Conservation (phyloP, 768 basidiomycete genomes). For the Agaricus bisporus region DNA sequence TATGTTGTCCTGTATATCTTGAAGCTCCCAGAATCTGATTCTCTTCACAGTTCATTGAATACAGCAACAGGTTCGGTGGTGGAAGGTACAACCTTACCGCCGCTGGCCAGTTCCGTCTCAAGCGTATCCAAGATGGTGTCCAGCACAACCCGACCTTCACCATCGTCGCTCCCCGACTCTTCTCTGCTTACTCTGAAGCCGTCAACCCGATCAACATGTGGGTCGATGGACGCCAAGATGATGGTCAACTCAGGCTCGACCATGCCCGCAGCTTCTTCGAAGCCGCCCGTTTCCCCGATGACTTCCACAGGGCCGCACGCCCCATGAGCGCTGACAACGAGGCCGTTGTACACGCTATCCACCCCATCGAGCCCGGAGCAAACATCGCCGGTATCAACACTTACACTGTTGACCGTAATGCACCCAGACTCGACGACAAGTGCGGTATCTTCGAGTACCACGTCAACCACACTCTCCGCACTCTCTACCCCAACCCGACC, state of each 20-base stretch:
- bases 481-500: conserved; percentile 15
- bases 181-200: conserved; percentile 14
- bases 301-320: conserved; percentile 11
- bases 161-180: conserved; percentile 11
- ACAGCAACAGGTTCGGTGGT: conserved; percentile 14
- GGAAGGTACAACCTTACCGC: conserved; percentile 15
- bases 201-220: conserved; percentile 12
- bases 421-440: conserved; percentile 1
- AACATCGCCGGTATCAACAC: conserved; percentile 13
- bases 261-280: conserved; percentile 15
- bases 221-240: conserved; percentile 14
- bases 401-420: conserved; percentile 10
- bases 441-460: conserved; percentile 15
- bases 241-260: conserved; percentile 11
- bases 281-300: conserved; percentile 10
- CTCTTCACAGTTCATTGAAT: conserved; percentile 10
- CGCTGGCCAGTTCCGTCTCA: conserved; percentile 12
- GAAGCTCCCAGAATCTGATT: not conserved
- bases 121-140: conserved; percentile 15
- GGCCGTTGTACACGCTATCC: not conserved
- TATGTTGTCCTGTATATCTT: not conserved
- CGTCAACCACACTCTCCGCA: conserved; percentile 13
- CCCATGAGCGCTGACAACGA: conserved; percentile 3
- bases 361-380: conserved; percentile 14
- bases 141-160: conserved; percentile 15